Conservation (phyloP, 306 rosid genomes). For the Dicorynia guianensis region DNA sequence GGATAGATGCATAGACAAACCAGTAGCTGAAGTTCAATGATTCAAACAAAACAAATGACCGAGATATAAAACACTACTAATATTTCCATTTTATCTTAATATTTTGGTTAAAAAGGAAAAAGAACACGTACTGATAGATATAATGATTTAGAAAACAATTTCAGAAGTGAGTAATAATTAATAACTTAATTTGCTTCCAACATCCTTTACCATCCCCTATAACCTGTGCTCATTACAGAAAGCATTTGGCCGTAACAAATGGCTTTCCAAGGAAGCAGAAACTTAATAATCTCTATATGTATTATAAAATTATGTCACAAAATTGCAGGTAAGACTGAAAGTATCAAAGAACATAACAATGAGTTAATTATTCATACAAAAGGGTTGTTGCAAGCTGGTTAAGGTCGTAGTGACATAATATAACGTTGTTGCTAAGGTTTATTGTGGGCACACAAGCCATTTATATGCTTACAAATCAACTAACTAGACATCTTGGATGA, state of each 20-base stretch:
- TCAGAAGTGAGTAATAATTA: not conserved
- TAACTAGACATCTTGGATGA: not conserved
- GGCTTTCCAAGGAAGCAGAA: not conserved
- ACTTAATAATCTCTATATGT: not conserved
- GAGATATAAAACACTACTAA: no score
- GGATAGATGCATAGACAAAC: no score
- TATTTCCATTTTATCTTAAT: no score
- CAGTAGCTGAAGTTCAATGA: no score
- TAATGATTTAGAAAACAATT: not conserved
- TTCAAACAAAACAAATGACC: no score
- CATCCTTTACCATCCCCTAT: not conserved
- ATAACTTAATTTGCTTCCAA: conserved; percentile 7
- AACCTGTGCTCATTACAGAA: not conserved
- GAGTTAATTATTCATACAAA: not conserved
- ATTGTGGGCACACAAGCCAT: not conserved
- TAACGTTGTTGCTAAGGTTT: not conserved
- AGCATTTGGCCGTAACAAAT: not conserved
- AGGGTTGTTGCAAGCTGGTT: no score
- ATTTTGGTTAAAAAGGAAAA: no score
- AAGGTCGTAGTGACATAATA: not conserved
- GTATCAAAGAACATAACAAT: not conserved
- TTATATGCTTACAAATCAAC: no score
- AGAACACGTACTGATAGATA: conserved; percentile 1
- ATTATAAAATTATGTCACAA: not conserved
- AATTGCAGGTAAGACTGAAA: not conserved